Base-by-base conservation (phyloP, 768 basidiomycete genomes). In the Hericium erinaceus region DNA sequence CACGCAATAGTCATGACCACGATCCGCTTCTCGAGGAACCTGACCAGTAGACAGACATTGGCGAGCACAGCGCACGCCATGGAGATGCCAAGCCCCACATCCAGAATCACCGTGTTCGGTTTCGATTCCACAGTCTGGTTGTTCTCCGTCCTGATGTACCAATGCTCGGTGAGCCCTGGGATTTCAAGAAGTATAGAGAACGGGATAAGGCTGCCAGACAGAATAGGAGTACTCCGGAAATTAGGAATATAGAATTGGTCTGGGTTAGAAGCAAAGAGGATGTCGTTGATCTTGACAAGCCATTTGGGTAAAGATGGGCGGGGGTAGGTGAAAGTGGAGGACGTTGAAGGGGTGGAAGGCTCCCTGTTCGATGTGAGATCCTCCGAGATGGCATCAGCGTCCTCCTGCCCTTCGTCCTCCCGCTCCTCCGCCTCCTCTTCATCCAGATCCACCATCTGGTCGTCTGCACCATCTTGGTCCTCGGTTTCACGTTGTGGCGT, bases 101-200 rank as follows among this genome's bases (percentile, higher is more conserved):
- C 75, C 1, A 94, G 73, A 3, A 89, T 70, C 1, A 68, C 54
- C 0, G 89, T 75, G 56, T 91, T 91, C 12, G 67, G 66, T 52
- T 70, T 74, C 5, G 68, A 73, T 39, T 85, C 78, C 1, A 84
- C 70, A 4, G 72, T 68, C 24, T 75, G 44, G 58, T 78, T 70
- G 18, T 72, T 66, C 33, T 74, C 70, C 0, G 81, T 88, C 6
- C 77, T 77, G 57, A 86, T 77, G 60, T 84, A 89, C 89, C 87
- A 89, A 54, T 79, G 77, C 58, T 83, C 84, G 1, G 88, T 92
- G 11, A 92, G 70, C 15, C 86, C 85, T 0, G 91, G 91, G 28
- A 93, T 88, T 64, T 87, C 86, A 33, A 92, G 75, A n/a, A 93
- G 75, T 52, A 92, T 87, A 16, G 85, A 80, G 64, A 93, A 89